Evolutionary conservation across 129 eudicot species (phyloP).

Genomic region (Gnaphalium uliginosum): DNA sequence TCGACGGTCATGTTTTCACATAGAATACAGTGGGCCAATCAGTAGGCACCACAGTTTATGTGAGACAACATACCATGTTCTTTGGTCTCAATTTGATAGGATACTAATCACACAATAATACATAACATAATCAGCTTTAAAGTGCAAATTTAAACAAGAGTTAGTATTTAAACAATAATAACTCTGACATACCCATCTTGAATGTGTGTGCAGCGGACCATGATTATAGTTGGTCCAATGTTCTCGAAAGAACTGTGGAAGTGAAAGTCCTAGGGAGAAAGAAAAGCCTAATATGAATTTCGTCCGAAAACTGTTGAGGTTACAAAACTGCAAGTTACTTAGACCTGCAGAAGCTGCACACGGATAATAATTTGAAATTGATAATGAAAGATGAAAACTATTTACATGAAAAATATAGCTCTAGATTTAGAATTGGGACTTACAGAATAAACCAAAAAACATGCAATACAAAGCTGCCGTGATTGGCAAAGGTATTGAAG

Average conservation of each 20-base stretch:
- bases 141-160: background rate
- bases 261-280: conserved; percentile 62
- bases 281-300: conserved; percentile 67
- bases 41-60: background rate
- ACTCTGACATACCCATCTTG: conserved; percentile 59
- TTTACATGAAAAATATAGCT: background rate
- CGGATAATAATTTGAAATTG: background rate
- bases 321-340: conserved; percentile 70
- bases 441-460: conserved; percentile 66
- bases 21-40: background rate
- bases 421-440: conserved; percentile 14
- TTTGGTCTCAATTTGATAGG: background rate
- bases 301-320: conserved; percentile 75
- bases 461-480: conserved; percentile 63
- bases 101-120: background rate
- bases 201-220: conserved; percentile 54
- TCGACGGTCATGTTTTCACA: background rate
- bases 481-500: conserved; percentile 68
- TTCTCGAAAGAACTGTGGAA: conserved; percentile 73
- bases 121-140: background rate
- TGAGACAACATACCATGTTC: background rate
- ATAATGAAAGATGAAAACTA: background rate
- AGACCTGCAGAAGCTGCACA: conserved; percentile 69
- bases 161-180: background rate
- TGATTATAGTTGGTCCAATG: conserved; percentile 29